Evolutionary conservation across 768 basidiomycete species (phyloP).

Genomic region (Trametes gibbosa): DNA sequence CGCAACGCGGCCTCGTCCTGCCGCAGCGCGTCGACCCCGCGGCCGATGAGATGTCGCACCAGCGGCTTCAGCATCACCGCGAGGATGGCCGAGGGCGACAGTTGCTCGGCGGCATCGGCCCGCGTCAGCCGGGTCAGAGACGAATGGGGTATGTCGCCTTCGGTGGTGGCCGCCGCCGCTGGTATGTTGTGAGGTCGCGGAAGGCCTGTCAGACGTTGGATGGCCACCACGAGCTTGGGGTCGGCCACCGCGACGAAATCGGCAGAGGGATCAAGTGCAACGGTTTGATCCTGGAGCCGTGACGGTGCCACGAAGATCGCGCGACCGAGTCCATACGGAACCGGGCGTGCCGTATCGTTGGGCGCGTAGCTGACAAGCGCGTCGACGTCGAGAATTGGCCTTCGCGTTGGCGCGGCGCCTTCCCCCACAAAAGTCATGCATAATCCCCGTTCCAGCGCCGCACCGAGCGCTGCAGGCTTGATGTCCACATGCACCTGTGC

Average conservation of each 20-base stretch:
- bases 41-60: slow-evolving; percentile 33
- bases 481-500: slow-evolving; percentile 1
- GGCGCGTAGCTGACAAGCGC: slow-evolving; percentile 3
- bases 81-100: slow-evolving; percentile 40
- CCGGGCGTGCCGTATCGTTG: background rate
- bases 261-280: background rate
- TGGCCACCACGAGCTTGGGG: slow-evolving; percentile 26
- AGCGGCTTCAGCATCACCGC: slow-evolving; percentile 33
- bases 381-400: slow-evolving; percentile 14
- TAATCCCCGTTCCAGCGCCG: slow-evolving; percentile 4
- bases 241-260: slow-evolving; percentile 30
- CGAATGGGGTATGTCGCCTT: background rate
- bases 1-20: slow-evolving; percentile 30
- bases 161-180: too few relatives aligned
- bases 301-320: slow-evolving; percentile 11
- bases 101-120: slow-evolving; percentile 20
- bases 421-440: slow-evolving; percentile 14
- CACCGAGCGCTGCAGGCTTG: slow-evolving; percentile 8
- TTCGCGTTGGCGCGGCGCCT: background rate
- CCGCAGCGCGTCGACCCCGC: slow-evolving; percentile 34
- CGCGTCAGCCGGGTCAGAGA: slow-evolving; percentile 7
- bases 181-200: background rate
- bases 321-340: slow-evolving; percentile 12
- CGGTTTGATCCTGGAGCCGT: background rate
- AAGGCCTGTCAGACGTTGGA: slow-evolving; percentile 16